phyloP scores from a whole-genome alignment of 2,329 filamentous ascomycete genomes.

The Pseudopyricularia cyperi region DNA sequence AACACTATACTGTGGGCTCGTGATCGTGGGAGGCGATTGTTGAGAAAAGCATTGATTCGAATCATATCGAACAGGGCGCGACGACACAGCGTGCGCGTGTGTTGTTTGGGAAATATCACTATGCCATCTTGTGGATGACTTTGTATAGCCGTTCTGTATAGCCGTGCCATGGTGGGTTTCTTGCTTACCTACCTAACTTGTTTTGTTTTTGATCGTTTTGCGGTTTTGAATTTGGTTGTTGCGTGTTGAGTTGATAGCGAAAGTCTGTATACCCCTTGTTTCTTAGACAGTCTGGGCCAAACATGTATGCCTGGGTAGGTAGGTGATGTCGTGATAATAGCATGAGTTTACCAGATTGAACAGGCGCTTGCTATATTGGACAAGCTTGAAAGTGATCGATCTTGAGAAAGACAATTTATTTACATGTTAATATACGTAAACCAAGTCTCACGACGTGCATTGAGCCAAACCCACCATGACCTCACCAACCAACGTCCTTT shows the following conservation, averaged over 20 bases:
- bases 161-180: neutral
- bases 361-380: no score
- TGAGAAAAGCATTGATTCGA: neutral
- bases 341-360: no score
- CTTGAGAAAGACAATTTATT: no score
- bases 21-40: neutral
- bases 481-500: no score
- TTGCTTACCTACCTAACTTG: constrained; percentile 1
- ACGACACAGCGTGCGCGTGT: neutral
- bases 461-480: no score
- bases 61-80: neutral
- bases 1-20: neutral
- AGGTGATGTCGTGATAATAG: no score
- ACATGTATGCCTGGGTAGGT: neutral
- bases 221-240: neutral
- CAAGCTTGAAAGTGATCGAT: no score
- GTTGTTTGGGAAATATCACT: neutral
- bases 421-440: no score
- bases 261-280: constrained; percentile 3
- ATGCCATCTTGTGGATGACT: neutral
- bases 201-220: constrained; percentile 1
- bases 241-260: constrained; percentile 2
- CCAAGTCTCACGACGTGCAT: no score
- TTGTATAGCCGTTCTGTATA: constrained; percentile 2
- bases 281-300: neutral